These are phyloP conservation scores for Cardiosporidium cionae DNA, from an alignment of 169 alveolate genomes.

Conservation along the genomic window DNA sequence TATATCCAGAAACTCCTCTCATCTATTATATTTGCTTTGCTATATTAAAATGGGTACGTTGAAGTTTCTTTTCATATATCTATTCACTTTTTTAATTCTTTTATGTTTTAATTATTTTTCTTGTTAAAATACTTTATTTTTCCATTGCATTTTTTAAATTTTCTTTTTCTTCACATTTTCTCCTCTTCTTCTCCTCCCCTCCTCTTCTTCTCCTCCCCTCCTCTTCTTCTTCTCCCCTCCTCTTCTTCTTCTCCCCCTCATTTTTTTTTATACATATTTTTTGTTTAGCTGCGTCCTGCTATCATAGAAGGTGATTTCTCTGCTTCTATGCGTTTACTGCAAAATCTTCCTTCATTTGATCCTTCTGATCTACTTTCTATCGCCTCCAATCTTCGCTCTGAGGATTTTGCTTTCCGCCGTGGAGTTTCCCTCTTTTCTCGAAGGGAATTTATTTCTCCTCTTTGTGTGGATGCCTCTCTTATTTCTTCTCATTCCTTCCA, in stretches of 20 bases:
- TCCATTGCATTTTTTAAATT: neutral
- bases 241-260: neutral
- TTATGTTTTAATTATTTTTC: neutral
- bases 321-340: slow-evolving; percentile 32
- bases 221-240: neutral
- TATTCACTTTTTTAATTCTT: neutral
- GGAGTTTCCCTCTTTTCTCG: neutral
- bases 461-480: neutral
- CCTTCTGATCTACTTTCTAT: slow-evolving; percentile 21
- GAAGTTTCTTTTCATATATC: neutral
- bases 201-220: neutral
- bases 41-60: slow-evolving; percentile 21
- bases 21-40: slow-evolving; percentile 33
- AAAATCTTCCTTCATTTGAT: slow-evolving; percentile 36
- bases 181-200: neutral
- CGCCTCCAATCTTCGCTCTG: slow-evolving; percentile 22
- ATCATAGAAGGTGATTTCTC: slow-evolving; percentile 35
- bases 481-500: no score
- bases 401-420: neutral
- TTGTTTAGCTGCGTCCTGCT: slow-evolving; percentile 27
- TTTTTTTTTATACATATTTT: neutral
- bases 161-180: neutral
- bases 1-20: slow-evolving; percentile 16
- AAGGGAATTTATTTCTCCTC: neutral
- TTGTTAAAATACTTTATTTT: neutral